These are phyloP conservation scores for Purpureocillium lavendulum DNA, from an alignment of 2,329 filamentous ascomycete species.

Conservation along the genomic window DNA sequence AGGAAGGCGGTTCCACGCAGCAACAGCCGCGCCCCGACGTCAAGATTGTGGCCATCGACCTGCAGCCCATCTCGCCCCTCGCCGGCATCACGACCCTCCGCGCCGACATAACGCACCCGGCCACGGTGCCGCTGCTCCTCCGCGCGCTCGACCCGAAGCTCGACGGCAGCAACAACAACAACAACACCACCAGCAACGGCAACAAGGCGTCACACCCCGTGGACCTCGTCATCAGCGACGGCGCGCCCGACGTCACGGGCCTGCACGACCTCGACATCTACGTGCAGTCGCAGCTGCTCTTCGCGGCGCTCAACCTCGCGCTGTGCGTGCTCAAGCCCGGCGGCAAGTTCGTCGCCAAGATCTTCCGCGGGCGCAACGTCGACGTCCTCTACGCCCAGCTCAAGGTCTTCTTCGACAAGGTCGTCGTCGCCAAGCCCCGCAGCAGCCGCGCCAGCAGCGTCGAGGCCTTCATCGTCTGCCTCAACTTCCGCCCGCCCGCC, in stretches of 20 bases:
- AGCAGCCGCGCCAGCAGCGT: constrained; percentile 94
- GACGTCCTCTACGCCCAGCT: constrained; percentile 91
- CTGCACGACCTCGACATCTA: constrained; percentile 98
- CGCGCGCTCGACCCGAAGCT: constrained; percentile 72
- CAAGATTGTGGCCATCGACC: constrained; percentile 90
- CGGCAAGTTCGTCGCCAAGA: constrained; percentile 96
- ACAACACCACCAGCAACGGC: constrained; percentile 11
- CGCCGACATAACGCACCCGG: constrained; percentile 95
- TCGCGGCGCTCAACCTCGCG: constrained; percentile 86
- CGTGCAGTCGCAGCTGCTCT: constrained; percentile 90
- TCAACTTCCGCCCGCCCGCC: constrained; percentile 73
- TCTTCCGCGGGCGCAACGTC: constrained; percentile 92
- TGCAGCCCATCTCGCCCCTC: constrained; percentile 91
- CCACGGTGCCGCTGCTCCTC: constrained; percentile 83
- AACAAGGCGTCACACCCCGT: constrained; percentile 63
- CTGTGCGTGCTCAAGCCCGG: constrained; percentile 87
- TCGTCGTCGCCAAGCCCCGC: constrained; percentile 86
- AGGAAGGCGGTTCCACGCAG: constrained; percentile 5
- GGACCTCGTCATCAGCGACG: constrained; percentile 90
- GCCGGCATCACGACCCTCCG: constrained; percentile 87
- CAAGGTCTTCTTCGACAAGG: constrained; percentile 76
- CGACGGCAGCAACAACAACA: constrained; percentile 1
- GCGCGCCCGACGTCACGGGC: constrained; percentile 92
- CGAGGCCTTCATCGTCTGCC: constrained; percentile 92
- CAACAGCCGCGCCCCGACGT: constrained; percentile 55